These are phyloP conservation scores for Bimuria novae-zelandiae DNA, from an alignment of 2,329 filamentous ascomycete genomes.

Conservation along the genomic window DNA sequence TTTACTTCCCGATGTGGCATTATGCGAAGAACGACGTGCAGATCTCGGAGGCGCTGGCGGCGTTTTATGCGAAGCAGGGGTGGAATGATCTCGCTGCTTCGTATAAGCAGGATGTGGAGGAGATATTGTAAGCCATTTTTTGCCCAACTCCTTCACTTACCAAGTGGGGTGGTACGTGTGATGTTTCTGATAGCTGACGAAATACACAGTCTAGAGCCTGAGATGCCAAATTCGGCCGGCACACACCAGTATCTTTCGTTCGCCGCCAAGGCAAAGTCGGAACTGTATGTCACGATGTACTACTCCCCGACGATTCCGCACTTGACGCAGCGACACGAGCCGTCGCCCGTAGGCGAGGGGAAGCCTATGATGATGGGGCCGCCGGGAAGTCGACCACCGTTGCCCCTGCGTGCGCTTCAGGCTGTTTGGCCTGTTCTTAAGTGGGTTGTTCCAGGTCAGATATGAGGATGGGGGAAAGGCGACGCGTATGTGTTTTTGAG, in stretches of 20 bases:
- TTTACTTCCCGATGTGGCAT: not conserved
- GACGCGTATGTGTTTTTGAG: no score
- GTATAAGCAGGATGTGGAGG: not conserved
- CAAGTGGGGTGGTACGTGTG: not conserved
- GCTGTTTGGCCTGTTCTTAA: not conserved
- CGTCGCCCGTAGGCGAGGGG: not conserved
- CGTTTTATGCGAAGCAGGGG: not conserved
- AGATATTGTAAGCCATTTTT: not conserved
- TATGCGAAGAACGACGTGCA: not conserved
- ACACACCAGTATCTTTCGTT: not conserved
- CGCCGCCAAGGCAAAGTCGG: not conserved
- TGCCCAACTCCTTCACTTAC: no score
- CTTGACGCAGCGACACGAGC: not conserved
- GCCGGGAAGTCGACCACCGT: not conserved
- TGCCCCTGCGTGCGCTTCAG: not conserved
- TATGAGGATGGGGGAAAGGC: no score
- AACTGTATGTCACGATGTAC: not conserved
- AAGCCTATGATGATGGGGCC: not conserved
- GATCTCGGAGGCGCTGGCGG: not conserved
- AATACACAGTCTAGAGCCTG: not conserved
- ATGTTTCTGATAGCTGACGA: not conserved
- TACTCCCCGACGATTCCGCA: not conserved
- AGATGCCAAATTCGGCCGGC: not conserved
- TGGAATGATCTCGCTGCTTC: not conserved
- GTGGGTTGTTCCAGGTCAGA: not conserved